Conservation (phyloP, 768 basidiomycete species). For the Pleurotus salmoneostramineus region DNA sequence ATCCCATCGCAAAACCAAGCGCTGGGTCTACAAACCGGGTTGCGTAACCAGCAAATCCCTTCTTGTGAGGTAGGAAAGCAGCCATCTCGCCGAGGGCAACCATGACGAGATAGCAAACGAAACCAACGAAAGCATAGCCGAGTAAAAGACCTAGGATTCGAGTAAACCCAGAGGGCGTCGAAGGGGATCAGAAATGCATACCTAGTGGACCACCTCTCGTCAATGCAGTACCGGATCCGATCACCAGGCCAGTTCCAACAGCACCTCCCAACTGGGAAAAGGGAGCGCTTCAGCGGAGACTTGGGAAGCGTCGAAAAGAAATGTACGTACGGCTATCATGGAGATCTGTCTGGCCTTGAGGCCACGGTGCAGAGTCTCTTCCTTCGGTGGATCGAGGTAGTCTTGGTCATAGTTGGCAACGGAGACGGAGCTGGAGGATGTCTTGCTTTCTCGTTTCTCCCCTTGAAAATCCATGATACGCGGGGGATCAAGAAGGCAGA, state of each 20-base stretch:
- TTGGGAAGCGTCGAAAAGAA: background rate
- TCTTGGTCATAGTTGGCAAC: slow-evolving; percentile 22
- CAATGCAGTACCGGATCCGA: slow-evolving; percentile 57
- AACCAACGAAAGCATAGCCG: slow-evolving; percentile 47
- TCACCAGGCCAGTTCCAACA: slow-evolving; percentile 53
- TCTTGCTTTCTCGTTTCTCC: slow-evolving; percentile 19
- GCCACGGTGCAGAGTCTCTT: slow-evolving; percentile 40
- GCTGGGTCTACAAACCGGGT: slow-evolving; percentile 67
- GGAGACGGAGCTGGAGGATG: slow-evolving; percentile 12
- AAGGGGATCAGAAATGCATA: slow-evolving; percentile 11
- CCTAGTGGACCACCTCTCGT: slow-evolving; percentile 52
- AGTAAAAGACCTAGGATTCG: slow-evolving; percentile 18
- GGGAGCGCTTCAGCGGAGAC: background rate
- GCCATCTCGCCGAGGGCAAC: slow-evolving; percentile 50
- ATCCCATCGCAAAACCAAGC: slow-evolving; percentile 63
- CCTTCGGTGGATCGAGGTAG: slow-evolving; percentile 28
- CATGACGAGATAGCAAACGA: slow-evolving; percentile 60
- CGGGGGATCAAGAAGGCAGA: background rate
- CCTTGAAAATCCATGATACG: slow-evolving; percentile 18
- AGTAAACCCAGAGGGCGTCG: background rate
- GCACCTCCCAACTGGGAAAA: slow-evolving; percentile 38
- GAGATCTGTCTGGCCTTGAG: slow-evolving; percentile 51
- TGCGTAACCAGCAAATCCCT: slow-evolving; percentile 57
- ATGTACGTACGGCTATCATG: slow-evolving; percentile 44
- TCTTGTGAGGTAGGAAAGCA: slow-evolving; percentile 54